Conservation (phyloP, 139 green algal genomes). For the Astrephomene gubernaculifera region DNA sequence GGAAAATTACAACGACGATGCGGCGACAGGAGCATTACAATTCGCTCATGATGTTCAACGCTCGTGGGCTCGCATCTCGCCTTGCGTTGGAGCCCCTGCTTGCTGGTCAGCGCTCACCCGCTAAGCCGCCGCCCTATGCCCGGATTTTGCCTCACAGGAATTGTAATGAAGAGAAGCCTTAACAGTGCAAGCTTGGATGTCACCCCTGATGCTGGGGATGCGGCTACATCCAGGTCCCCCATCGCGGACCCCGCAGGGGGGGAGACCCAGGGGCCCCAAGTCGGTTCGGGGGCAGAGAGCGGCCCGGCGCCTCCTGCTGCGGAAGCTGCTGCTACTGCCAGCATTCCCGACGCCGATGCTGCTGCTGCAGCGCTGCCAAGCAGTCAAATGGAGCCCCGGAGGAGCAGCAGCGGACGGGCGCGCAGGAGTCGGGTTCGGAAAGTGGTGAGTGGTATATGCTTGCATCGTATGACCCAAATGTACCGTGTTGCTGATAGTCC, state of each 20-base stretch:
- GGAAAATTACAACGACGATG: too few species aligned
- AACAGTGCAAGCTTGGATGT: conserved; percentile 20
- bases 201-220: neutral
- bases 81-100: neutral
- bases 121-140: neutral
- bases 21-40: too few species aligned
- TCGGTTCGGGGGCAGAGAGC: neutral
- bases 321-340: too few species aligned
- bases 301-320: neutral
- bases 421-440: neutral
- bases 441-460: too few species aligned
- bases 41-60: too few species aligned
- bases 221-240: neutral
- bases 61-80: too few species aligned
- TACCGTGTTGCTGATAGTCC: too few species aligned
- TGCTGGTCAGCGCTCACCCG: neutral
- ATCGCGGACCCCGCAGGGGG: neutral
- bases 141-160: neutral
- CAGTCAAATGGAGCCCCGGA: neutral
- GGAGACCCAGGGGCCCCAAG: conserved; percentile 17
- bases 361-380: neutral
- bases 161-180: conserved; percentile 25
- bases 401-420: conserved; percentile 3
- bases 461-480: too few species aligned
- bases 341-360: neutral